A percentile compares a stretch with the other conserved stretches of the same genome.
These are phyloP conservation scores for Choanephora cucurbitarum DNA, from an alignment of 371 early-diverging fungal species.

Conservation along the genomic window DNA sequence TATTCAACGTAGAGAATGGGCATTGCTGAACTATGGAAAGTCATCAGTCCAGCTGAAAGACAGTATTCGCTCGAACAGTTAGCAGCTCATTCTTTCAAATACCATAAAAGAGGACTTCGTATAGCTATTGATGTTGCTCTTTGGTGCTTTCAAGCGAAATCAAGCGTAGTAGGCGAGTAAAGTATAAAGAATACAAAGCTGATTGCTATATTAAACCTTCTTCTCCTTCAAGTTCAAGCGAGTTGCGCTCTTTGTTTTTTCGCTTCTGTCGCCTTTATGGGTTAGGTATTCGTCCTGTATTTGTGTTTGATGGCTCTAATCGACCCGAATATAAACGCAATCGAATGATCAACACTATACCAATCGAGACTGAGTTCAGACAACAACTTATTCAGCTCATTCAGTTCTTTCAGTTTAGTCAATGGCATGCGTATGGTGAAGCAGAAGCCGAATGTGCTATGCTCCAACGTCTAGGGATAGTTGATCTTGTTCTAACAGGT, in stretches of 20 bases:
- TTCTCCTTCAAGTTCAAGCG: conserved; percentile 16
- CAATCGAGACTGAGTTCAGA: conserved; percentile 13
- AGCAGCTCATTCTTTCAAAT: neutral
- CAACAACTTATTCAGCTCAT: conserved; percentile 18
- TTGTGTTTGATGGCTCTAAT: conserved; percentile 45
- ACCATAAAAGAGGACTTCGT: conserved; percentile 17
- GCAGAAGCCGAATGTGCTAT: conserved; percentile 52
- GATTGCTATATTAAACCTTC: no score
- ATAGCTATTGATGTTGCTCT: conserved; percentile 42
- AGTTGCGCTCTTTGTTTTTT: conserved; percentile 33
- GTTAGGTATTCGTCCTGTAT: conserved; percentile 41
- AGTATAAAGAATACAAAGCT: no score
- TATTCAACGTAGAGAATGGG: conserved; percentile 24
- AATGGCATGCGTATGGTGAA: conserved; percentile 45
- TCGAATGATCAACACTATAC: conserved; percentile 16
- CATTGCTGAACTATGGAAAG: conserved; percentile 17
- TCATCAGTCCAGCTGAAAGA: conserved; percentile 8
- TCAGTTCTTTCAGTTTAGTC: conserved; percentile 26
- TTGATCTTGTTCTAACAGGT: conserved; percentile 39
- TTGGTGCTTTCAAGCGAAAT: conserved; percentile 33
- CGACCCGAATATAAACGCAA: conserved; percentile 38
- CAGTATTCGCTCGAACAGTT: conserved; percentile 21
- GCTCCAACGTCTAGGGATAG: conserved; percentile 33
- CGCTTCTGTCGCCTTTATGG: conserved; percentile 35
- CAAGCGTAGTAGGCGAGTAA: conserved; percentile 33